Evolutionary conservation across 2,329 filamentous ascomycete species (phyloP), one percentile per base, ranked within the genome.

Genomic region (Cordyceps cicadae): DNA sequence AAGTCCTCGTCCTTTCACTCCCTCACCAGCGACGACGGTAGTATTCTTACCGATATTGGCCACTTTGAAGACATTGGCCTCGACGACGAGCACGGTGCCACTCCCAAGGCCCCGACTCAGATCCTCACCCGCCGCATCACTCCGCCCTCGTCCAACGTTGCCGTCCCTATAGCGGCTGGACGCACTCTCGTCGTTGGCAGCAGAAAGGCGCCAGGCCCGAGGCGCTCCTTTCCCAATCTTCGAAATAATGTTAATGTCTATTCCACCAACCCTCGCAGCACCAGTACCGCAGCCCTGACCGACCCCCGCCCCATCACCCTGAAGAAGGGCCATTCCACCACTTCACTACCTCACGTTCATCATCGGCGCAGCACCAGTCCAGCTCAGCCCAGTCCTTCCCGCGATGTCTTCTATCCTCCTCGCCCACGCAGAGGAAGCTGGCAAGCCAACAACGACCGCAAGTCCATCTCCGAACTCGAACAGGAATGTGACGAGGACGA

Each of bases 41-140:
- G 81, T 66, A 81, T 86, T 55, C 77, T 89, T 51, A 81, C 85
- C 57, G 90, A 96, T 70, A 83, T 88, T 62, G 86, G 85, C 64
- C 87, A 97, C 72, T 97, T 97, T 68, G 93, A 97, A 72, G 93
- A 97, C 65, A 96, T 97, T 71, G 90, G 89, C 14, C 84, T 97
- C 34, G 88, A 92, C 67, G 87, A 92, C 63, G 65, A 64, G 68
- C 65, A 61, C 71, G 34, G 17, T 68, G 29, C 73, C 71, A 81
- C 82, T 41, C 82, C 83, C 64, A 81, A 79, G 63, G 71, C 76
- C 43, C 77, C 75, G 9, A 78, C 75, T 43, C 72, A 77, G 39
- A 70, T 77, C 57, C 76, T 79, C 63, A 68, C 78, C 58, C 75
- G 73, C 64, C 61, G 56, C 52, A 52, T 53, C 54, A 62, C 54